phyloP scores from a whole-genome alignment of 2,329 filamentous ascomycete genomes.

The Colletotrichum camelliae region DNA sequence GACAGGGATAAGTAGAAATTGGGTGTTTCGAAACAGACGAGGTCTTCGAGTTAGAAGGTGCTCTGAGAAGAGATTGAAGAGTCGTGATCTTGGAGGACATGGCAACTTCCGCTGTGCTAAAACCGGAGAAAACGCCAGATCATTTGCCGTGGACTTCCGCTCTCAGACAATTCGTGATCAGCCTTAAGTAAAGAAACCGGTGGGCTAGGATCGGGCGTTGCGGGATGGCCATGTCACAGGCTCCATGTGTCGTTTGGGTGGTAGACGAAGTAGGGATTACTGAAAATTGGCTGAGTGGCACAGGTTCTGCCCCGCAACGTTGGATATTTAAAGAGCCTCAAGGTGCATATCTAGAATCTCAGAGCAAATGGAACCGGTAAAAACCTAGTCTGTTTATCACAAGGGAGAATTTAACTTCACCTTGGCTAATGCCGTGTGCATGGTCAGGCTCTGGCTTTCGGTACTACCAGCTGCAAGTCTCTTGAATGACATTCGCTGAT shows the following conservation, averaged over 20 bases:
- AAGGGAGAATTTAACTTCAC: background rate
- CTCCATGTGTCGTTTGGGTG: background rate
- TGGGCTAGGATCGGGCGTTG: background rate
- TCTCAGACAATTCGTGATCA: fast-evolving
- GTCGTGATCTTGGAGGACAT: fast-evolving
- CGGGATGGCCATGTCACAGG: background rate
- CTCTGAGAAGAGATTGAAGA: background rate
- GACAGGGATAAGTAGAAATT: fast-evolving
- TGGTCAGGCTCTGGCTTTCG: background rate
- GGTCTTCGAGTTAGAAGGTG: background rate
- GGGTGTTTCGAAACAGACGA: background rate
- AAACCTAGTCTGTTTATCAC: background rate
- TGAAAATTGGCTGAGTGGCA: background rate
- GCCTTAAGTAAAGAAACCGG: background rate
- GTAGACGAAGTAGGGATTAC: background rate
- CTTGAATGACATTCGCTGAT: too few species aligned
- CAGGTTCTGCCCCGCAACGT: background rate
- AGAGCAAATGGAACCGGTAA: background rate
- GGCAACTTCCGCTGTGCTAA: background rate
- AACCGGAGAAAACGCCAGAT: too few species aligned
- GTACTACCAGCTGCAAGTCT: too few species aligned
- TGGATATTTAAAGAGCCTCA: background rate
- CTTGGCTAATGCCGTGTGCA: background rate
- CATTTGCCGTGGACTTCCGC: background rate
- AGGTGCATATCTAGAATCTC: background rate